phyloP scores from a whole-genome alignment of 148 eudicot genomes.

The Bassia scoparia region DNA sequence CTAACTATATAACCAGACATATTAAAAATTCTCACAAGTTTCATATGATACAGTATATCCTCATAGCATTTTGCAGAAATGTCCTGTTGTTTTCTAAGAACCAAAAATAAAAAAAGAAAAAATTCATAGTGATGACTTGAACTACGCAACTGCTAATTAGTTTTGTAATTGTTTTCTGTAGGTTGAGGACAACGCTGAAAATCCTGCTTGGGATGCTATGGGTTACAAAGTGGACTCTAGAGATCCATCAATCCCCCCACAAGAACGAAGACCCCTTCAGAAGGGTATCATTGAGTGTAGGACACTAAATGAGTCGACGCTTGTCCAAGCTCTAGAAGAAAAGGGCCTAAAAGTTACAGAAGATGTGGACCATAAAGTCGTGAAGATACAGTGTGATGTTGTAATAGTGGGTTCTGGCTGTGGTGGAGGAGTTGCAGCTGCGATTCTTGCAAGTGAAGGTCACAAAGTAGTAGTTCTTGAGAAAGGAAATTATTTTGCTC shows the following conservation, averaged over 20 bases:
- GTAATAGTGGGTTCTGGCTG: slow-evolving; percentile 85
- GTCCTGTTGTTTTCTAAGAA: too few relatives aligned
- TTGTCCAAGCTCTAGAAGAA: slow-evolving; percentile 44
- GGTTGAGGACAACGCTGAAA: slow-evolving; percentile 61
- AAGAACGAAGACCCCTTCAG: slow-evolving; percentile 59
- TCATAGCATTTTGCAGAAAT: too few relatives aligned
- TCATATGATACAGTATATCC: too few relatives aligned
- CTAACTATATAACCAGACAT: too few relatives aligned
- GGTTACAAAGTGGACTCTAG: slow-evolving; percentile 57
- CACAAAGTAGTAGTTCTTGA: slow-evolving; percentile 67
- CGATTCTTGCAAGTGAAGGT: slow-evolving; percentile 61
- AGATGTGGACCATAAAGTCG: slow-evolving; percentile 25
- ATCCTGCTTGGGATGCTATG: slow-evolving; percentile 72
- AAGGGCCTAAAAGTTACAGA: slow-evolving; percentile 55
- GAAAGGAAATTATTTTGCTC: slow-evolving; percentile 62
- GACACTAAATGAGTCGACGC: slow-evolving; percentile 38
- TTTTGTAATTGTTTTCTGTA: slow-evolving; percentile 31
- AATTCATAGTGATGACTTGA: too few relatives aligned
- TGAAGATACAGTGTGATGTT: slow-evolving; percentile 63
- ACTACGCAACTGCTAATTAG: too few relatives aligned
- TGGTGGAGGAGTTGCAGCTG: slow-evolving; percentile 89
- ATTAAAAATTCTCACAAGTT: too few relatives aligned
- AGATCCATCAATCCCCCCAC: slow-evolving; percentile 23
- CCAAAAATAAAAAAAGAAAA: too few relatives aligned
- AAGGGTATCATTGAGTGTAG: slow-evolving; percentile 64